Percentiles rank a stretch among this genome's conserved stretches.
Conservation (phyloP, 78 protist genomes). For the Anaeramoeba flamelloides region DNA sequence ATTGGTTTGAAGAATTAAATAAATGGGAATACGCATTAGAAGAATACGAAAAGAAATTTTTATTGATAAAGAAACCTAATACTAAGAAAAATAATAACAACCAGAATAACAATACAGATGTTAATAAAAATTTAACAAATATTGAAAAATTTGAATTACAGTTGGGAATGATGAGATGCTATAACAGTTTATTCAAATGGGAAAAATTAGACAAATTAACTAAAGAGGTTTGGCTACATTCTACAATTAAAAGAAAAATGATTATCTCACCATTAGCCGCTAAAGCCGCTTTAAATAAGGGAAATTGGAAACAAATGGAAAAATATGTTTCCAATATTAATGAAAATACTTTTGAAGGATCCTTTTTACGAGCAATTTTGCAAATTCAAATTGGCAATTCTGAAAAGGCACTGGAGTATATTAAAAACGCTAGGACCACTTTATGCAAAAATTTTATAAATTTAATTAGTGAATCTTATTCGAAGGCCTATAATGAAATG, state of each 20-base stretch:
- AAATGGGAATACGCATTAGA: conserved; percentile 52
- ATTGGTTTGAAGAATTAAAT: conserved; percentile 81
- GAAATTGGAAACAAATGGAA: no score
- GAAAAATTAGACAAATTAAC: conserved; percentile 37
- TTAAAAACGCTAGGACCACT: conserved; percentile 62
- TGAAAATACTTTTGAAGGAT: conserved; percentile 29
- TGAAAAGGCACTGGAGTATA: conserved; percentile 46
- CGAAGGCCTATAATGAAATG: conserved; percentile 47
- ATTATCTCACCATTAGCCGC: no score
- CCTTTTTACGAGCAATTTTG: conserved; percentile 46
- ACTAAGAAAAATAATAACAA: no score
- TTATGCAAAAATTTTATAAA: no score
- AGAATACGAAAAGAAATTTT: no score
- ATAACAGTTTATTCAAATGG: conserved; percentile 77
- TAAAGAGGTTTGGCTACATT: conserved; percentile 40
- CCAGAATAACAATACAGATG: no score
- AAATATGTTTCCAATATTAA: conserved; percentile 40
- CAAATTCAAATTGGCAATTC: conserved; percentile 39
- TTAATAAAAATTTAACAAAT: no score
- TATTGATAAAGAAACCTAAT: no score
- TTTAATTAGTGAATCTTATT: conserved; percentile 62
- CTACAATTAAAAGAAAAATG: no score
- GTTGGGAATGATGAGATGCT: conserved; percentile 77
- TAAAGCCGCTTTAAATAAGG: no score
- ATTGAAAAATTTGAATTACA: no score